A percentile compares a stretch with the other conserved stretches of the same genome.
phyloP scores from a whole-genome alignment of 306 rosid species.

The Begonia loranthoides region DNA sequence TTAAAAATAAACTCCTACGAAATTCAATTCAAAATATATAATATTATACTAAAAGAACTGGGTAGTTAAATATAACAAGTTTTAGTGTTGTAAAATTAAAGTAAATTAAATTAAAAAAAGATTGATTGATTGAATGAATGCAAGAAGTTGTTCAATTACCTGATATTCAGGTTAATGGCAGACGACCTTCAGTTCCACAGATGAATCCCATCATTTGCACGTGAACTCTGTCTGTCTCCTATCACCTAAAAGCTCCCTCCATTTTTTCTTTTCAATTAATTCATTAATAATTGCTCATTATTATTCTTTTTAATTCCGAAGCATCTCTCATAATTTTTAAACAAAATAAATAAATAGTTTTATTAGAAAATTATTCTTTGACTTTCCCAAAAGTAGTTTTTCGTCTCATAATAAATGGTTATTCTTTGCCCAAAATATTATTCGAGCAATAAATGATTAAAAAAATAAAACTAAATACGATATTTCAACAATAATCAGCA shows the following conservation, averaged over 20 bases:
- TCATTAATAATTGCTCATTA: neutral
- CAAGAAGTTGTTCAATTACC: too few species aligned
- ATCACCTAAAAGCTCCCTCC: constrained; percentile 6
- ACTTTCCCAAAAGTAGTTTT: neutral
- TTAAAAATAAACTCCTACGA: too few species aligned
- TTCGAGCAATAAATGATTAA: too few species aligned
- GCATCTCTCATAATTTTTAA: neutral
- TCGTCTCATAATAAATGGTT: neutral
- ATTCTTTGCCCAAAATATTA: neutral
- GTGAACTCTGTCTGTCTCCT: constrained; percentile 8
- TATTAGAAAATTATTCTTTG: neutral
- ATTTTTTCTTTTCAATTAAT: neutral
- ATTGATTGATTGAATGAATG: too few species aligned
- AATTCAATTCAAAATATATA: too few species aligned
- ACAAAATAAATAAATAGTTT: neutral
- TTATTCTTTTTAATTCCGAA: constrained; percentile 2
- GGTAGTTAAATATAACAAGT: too few species aligned
- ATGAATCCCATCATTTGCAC: constrained; percentile 2
- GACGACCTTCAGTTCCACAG: neutral
- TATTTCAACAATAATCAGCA: neutral
- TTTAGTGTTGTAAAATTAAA: too few species aligned
- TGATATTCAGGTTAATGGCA: constrained; percentile 7
- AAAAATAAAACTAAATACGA: neutral
- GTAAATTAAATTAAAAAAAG: too few species aligned
- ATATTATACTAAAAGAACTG: too few species aligned